phyloP scores from a whole-genome alignment of 352 stramenopile genomes.

The Globisporangium perplexum region DNA sequence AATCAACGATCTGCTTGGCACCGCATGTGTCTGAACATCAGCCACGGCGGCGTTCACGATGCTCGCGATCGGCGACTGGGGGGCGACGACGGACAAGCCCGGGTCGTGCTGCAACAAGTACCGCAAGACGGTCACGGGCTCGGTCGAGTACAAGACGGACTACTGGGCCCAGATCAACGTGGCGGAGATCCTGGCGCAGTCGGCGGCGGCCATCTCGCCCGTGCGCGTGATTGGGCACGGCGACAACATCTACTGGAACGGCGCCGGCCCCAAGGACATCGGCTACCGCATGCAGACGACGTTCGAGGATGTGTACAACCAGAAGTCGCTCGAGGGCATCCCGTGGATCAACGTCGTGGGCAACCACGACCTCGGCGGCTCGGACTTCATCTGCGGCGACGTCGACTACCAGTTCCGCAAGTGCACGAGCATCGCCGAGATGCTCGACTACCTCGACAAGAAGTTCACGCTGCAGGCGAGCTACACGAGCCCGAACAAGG shows the following conservation, averaged over 20 bases:
- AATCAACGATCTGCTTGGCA: slow-evolving; percentile 2
- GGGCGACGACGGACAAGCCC: slow-evolving; percentile 79
- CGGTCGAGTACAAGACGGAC: slow-evolving; percentile 83
- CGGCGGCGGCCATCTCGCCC: slow-evolving; percentile 62
- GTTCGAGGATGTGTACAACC: slow-evolving; percentile 85
- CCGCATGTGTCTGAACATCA: background rate
- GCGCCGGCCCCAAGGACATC: slow-evolving; percentile 67
- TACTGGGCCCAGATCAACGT: slow-evolving; percentile 86
- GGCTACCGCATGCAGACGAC: slow-evolving; percentile 79
- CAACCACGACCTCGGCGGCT: slow-evolving; percentile 86
- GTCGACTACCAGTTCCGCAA: slow-evolving; percentile 85
- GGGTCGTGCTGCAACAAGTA: slow-evolving; percentile 89
- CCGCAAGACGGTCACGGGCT: slow-evolving; percentile 69
- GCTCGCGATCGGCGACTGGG: slow-evolving; percentile 85
- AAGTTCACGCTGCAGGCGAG: slow-evolving; percentile 76
- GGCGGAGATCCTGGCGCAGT: slow-evolving; percentile 68
- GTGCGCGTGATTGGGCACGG: slow-evolving; percentile 71
- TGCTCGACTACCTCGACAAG: slow-evolving; percentile 79
- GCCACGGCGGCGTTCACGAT: slow-evolving; percentile 59
- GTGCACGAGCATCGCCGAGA: slow-evolving; percentile 60
- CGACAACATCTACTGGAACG: slow-evolving; percentile 90
- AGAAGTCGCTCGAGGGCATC: slow-evolving; percentile 61
- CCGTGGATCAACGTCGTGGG: slow-evolving; percentile 85
- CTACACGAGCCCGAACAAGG: slow-evolving; percentile 75
- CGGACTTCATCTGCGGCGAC: slow-evolving; percentile 80